These are phyloP conservation scores for Russula foetens DNA, from an alignment of 768 basidiomycete genomes.

Conservation along the genomic window DNA sequence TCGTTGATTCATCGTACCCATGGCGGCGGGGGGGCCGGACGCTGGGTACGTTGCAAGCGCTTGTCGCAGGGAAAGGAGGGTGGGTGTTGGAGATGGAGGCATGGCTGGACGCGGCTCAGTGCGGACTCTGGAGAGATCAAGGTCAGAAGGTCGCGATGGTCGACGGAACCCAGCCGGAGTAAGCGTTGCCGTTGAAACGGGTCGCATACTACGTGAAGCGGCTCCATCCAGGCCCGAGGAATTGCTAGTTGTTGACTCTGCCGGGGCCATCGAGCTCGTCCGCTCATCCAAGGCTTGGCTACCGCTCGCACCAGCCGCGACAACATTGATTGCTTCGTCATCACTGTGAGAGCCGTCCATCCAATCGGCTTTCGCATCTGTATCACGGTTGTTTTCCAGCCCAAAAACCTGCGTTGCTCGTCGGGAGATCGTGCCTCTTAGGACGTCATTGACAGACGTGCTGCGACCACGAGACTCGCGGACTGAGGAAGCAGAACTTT, in stretches of 20 bases:
- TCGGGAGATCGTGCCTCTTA: constrained; percentile 39
- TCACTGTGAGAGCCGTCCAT: constrained; percentile 58
- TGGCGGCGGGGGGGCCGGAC: constrained; percentile 7
- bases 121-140: constrained; percentile 41
- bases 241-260: constrained; percentile 24
- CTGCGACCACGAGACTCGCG: constrained; percentile 40
- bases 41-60: constrained; percentile 46
- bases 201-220: constrained; percentile 7
- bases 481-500: constrained; percentile 37
- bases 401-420: constrained; percentile 28
- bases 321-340: constrained; percentile 78
- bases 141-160: constrained; percentile 52
- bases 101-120: constrained; percentile 23
- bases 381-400: constrained; percentile 25
- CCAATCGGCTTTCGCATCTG: constrained; percentile 55
- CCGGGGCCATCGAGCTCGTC: constrained; percentile 50
- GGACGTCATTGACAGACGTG: constrained; percentile 51
- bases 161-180: constrained; percentile 27
- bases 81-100: constrained; percentile 52
- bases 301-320: constrained; percentile 75
- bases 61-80: constrained; percentile 57
- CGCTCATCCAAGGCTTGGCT: constrained; percentile 78
- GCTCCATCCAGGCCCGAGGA: neutral
- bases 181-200: constrained; percentile 17
- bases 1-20: constrained; percentile 7